Base-by-base conservation (phyloP, 306 rosid species). In the Acacia acuminata region DNA sequence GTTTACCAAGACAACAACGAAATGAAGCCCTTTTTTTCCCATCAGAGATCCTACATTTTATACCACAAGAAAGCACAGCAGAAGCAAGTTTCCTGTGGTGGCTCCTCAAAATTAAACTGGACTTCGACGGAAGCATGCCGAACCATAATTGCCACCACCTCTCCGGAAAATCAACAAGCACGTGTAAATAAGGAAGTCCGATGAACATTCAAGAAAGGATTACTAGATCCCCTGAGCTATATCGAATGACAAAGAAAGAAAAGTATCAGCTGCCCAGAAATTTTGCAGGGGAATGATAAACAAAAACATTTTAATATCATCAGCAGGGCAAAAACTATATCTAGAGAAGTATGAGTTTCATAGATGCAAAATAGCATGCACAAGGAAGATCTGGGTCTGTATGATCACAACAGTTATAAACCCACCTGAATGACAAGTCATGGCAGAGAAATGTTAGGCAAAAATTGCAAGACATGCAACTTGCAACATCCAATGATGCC, bases 161-260 rank as follows among this genome's bases (percentile, higher is more conserved):
- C 67, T 4, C 13, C 5, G 19, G 17, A 61, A 61, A 24, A 25
- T 61, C 67, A 61, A 25, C 16, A 24, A 24, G 67, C 67, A 25
- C 25, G 34, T 24, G 36, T 61, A 61, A 24, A 25, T 15, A 7
- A 61, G 36, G 8, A 25, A 61, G 16, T 25, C 19, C 36, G 1
- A 10, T 58, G 65, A 58, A 82, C 84, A 84, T 79, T 88, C 82
- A 82, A 85, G 82, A 75, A 61, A 61, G 85, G 86, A 79, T 71
- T 56, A 73, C 32, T 65, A 82, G 84, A 65, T 76, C 83, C 90
- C 88, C 30, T 78, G 86, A 71, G 48, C 86, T 79, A 77, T 58
- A 68, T 67, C 75, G 77, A 77, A 78, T 8, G 79, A 83, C n/a
- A 73, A 76, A 81, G 60, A 63, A 83, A 82, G 79, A 73, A 76